These are phyloP conservation scores for Hemileccinum hortonii DNA, from an alignment of 1,284 basidiomycete species.

Conservation along the genomic window DNA sequence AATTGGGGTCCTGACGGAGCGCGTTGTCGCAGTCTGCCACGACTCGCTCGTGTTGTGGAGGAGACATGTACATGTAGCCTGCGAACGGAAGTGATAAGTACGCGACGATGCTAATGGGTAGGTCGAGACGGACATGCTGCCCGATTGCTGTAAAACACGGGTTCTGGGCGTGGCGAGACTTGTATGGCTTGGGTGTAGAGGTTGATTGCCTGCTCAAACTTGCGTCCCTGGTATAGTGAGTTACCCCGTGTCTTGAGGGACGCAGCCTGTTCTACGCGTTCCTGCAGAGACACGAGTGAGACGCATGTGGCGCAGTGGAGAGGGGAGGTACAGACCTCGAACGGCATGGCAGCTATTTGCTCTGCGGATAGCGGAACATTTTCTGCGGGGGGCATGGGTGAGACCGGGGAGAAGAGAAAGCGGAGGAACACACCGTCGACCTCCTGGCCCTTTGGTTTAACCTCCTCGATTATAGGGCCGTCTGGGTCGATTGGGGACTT, in stretches of 20 bases:
- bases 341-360: constrained; percentile 56
- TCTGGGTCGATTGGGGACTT: constrained; percentile 53
- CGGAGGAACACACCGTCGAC: constrained; percentile 36
- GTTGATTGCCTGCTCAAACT: constrained; percentile 76
- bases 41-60: constrained; percentile 81
- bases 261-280: constrained; percentile 74
- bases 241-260: constrained; percentile 90
- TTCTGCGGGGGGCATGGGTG: constrained; percentile 17
- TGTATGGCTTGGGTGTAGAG: constrained; percentile 93
- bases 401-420: not conserved
- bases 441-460: constrained; percentile 40
- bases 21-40: constrained; percentile 92
- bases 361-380: constrained; percentile 49
- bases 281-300: constrained; percentile 43
- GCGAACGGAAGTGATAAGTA: constrained; percentile 8
- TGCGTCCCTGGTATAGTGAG: constrained; percentile 78
- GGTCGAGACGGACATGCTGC: constrained; percentile 76
- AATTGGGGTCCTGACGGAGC: constrained; percentile 79
- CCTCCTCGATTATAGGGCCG: constrained; percentile 77
- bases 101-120: not conserved
- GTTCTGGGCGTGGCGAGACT: constrained; percentile 80
- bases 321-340: constrained; percentile 42
- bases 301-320: not conserved
- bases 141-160: constrained; percentile 96
- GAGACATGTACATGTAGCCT: constrained; percentile 92